phyloP scores from a whole-genome alignment of 768 basidiomycete species.

The Clitopilus passeckerianus region DNA sequence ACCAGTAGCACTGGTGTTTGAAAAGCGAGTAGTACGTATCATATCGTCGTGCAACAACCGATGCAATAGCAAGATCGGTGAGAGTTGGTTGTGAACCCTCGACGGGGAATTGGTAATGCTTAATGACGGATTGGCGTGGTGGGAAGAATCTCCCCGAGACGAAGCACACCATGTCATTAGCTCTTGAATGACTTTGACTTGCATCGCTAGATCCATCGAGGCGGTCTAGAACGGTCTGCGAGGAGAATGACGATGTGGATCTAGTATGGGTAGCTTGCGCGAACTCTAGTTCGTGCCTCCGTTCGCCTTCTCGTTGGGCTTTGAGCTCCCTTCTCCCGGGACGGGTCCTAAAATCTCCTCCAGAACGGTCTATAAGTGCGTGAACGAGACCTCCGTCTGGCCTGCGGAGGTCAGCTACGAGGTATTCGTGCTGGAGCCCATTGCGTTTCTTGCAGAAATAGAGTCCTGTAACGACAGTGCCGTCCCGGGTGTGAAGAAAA shows the following conservation, averaged over 20 bases:
- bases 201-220: neutral
- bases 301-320: no score
- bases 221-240: neutral
- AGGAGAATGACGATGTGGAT: neutral
- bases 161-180: neutral
- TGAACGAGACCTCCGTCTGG: no score
- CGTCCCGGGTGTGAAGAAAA: neutral
- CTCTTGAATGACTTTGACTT: neutral
- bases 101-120: neutral
- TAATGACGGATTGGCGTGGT: neutral
- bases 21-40: neutral
- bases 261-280: neutral
- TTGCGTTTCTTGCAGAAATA: neutral
- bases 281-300: neutral
- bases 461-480: neutral
- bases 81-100: neutral
- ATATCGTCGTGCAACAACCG: neutral
- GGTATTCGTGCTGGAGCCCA: no score
- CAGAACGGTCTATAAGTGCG: no score
- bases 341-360: no score
- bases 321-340: no score
- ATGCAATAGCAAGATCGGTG: neutral
- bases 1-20: conserved; percentile 1
- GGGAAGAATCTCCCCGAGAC: neutral
- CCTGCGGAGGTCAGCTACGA: no score